Evolutionary conservation across 2,329 filamentous ascomycete species (phyloP).

Genomic region (Blastomyces silverae): DNA sequence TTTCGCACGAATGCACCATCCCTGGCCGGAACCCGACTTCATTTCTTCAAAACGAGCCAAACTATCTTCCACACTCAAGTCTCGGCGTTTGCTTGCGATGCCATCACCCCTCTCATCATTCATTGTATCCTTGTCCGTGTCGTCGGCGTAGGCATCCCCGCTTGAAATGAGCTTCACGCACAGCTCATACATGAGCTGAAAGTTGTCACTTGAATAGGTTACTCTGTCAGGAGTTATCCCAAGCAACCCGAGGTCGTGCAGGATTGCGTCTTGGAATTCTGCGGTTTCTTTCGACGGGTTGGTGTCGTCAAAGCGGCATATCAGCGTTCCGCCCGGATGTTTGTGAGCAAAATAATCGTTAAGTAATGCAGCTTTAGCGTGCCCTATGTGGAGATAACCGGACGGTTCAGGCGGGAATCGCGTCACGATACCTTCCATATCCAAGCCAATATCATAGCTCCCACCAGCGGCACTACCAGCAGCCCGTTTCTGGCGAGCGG

Average conservation of each 20-base stretch:
- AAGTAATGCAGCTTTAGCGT: conserved; percentile 30
- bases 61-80: conserved; percentile 67
- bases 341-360: conserved; percentile 32
- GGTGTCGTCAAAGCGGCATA: conserved; percentile 84
- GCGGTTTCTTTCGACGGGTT: conserved; percentile 91
- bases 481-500: conserved; percentile 61
- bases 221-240: conserved; percentile 74
- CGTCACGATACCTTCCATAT: conserved; percentile 82
- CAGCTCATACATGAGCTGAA: conserved; percentile 75
- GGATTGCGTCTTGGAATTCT: conserved; percentile 81
- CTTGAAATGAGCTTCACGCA: conserved; percentile 70
- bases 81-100: conserved; percentile 66
- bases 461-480: conserved; percentile 68
- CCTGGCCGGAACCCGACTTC: conserved; percentile 69
- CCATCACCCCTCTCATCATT: conserved; percentile 70
- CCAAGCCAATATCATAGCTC: conserved; percentile 82
- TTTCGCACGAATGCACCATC: conserved; percentile 81
- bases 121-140: conserved; percentile 78
- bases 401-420: conserved; percentile 92
- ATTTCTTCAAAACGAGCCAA: conserved; percentile 77
- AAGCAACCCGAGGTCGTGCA: conserved; percentile 77
- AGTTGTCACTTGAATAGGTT: conserved; percentile 84
- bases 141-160: conserved; percentile 78
- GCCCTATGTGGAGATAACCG: conserved; percentile 26
- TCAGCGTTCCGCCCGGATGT: conserved; percentile 56